These are phyloP conservation scores for Komagataella ulmi DNA, from an alignment of 805 yeast species.

Conservation along the genomic window DNA sequence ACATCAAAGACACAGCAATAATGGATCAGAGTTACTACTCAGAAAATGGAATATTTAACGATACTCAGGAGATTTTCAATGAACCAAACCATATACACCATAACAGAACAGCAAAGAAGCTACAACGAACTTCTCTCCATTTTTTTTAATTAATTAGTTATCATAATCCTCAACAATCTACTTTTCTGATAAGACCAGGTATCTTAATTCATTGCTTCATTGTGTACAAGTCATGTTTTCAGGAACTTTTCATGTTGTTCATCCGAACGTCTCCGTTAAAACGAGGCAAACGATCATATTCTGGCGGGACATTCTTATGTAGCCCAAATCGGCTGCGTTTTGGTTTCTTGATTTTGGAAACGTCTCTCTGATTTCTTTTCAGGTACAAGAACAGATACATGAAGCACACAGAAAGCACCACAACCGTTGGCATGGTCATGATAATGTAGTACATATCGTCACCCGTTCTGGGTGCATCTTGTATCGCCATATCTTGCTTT, in stretches of 20 bases:
- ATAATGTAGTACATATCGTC: conserved; percentile 42
- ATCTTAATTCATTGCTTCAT: background rate
- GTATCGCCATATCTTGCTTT: conserved; percentile 13
- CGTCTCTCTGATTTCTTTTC: conserved; percentile 43
- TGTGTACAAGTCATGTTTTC: background rate
- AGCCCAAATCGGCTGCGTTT: conserved; percentile 18
- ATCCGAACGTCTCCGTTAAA: background rate
- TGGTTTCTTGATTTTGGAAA: conserved; percentile 27
- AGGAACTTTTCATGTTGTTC: background rate
- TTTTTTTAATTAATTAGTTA: too few species aligned
- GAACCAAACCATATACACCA: background rate
- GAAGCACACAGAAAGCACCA: conserved; percentile 39
- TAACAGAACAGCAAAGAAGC: background rate
- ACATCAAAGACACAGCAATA: background rate
- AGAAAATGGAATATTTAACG: background rate
- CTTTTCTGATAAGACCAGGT: background rate
- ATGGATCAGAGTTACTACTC: background rate
- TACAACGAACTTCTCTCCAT: background rate
- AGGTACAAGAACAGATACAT: conserved; percentile 53
- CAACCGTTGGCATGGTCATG: conserved; percentile 56
- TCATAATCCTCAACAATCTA: background rate
- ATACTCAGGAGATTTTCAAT: background rate
- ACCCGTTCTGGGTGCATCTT: conserved; percentile 26
- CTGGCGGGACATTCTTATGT: background rate
- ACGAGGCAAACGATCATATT: background rate